Conservation (phyloP, 1,284 basidiomycete genomes). For the Ustilago trichophora region DNA sequence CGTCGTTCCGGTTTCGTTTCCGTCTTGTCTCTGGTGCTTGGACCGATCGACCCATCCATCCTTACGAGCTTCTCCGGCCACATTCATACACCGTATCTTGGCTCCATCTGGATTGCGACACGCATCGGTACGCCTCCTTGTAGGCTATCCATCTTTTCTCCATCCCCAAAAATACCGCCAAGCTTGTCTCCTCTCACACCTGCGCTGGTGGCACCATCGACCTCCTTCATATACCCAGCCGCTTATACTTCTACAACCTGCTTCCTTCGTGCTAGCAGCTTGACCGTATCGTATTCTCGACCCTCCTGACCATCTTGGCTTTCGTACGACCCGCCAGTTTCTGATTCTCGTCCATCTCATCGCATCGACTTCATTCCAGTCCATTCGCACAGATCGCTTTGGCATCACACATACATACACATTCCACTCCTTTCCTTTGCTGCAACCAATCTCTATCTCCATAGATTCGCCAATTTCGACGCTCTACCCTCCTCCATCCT, state of each 20-base stretch:
- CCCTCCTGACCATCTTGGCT: neutral
- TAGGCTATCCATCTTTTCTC: neutral
- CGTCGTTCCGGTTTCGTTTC: neutral
- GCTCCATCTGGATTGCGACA: neutral
- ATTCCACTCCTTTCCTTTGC: neutral
- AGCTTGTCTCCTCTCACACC: neutral
- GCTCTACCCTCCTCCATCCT: neutral
- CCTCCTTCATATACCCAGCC: conserved; percentile 7
- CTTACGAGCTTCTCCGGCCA: conserved; percentile 1
- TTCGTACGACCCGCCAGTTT: neutral
- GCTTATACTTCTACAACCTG: neutral
- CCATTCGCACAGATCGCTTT: conserved; percentile 3
- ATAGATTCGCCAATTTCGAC: neutral
- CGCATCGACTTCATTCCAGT: neutral
- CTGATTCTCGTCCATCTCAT: neutral
- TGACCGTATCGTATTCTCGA: neutral
- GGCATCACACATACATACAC: neutral
- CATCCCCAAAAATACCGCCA: too few species aligned
- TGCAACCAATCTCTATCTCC: neutral
- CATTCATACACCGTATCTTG: neutral
- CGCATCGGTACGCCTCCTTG: neutral
- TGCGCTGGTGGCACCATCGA: neutral
- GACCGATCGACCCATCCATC: conserved; percentile 7
- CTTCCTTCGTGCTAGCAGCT: too few species aligned
- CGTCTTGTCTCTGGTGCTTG: neutral